phyloP scores from a whole-genome alignment of 805 yeast genomes.

The Wickerhamiella kurtzmanii region DNA sequence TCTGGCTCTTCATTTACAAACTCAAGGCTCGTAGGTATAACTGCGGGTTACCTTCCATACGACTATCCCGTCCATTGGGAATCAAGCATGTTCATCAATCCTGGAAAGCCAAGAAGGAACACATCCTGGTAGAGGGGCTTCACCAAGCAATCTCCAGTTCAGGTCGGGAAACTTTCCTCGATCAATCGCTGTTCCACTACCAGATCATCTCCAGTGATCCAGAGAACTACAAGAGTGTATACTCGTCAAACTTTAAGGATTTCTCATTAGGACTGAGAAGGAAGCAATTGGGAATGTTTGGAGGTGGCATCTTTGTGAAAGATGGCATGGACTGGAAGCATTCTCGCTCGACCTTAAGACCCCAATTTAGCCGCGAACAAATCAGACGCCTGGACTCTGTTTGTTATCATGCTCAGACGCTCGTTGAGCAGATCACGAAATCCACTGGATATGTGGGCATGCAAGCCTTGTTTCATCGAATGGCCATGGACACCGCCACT shows the following conservation, averaged over 20 bases:
- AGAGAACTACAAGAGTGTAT: slow-evolving; percentile 24
- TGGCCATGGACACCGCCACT: slow-evolving; percentile 20
- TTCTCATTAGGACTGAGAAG: slow-evolving; percentile 23
- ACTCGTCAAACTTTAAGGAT: slow-evolving; percentile 25
- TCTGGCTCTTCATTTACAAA: background rate
- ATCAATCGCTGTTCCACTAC: slow-evolving; percentile 3
- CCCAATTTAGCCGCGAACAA: slow-evolving; percentile 25
- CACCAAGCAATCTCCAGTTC: background rate
- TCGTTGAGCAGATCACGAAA: slow-evolving; percentile 4
- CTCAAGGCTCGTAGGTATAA: background rate
- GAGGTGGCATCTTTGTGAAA: slow-evolving; percentile 27
- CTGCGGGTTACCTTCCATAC: background rate
- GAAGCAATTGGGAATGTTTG: slow-evolving; percentile 19
- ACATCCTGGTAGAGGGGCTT: background rate
- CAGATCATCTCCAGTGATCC: slow-evolving; percentile 21
- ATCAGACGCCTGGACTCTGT: slow-evolving; percentile 20
- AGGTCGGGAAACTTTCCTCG: background rate
- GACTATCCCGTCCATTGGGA: background rate
- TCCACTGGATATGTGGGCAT: slow-evolving; percentile 10
- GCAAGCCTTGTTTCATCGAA: slow-evolving; percentile 16
- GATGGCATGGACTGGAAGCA: slow-evolving; percentile 27
- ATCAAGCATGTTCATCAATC: background rate
- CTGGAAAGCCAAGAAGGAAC: background rate
- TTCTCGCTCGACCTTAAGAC: slow-evolving; percentile 25
- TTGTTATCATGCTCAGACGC: slow-evolving; percentile 13